These are phyloP conservation scores for Poa pratensis DNA, from an alignment of 176 grass and related monocot genomes.

Conservation along the genomic window DNA sequence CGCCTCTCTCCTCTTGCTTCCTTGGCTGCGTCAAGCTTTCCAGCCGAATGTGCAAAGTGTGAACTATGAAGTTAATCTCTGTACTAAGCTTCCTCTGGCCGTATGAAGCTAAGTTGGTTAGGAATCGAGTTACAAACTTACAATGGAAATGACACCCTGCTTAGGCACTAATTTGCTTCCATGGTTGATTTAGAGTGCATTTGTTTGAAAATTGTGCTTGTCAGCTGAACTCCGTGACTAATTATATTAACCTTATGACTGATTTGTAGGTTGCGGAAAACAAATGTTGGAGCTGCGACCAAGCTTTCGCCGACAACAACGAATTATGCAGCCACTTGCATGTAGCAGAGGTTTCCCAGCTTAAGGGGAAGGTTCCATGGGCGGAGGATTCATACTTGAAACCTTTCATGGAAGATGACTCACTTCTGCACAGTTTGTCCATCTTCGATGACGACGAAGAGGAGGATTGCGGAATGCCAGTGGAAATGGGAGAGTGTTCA, in stretches of 20 bases:
- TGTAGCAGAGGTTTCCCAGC: constrained; percentile 32
- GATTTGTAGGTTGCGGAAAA: constrained; percentile 75
- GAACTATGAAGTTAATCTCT: not conserved
- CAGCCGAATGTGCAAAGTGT: not conserved
- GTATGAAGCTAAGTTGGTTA: not conserved
- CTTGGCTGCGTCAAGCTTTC: not conserved
- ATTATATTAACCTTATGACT: not conserved
- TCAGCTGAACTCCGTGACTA: not conserved
- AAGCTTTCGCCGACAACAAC: constrained; percentile 45
- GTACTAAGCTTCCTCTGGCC: not conserved
- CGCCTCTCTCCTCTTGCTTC: not conserved
- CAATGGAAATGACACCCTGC: not conserved
- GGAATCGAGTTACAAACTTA: not conserved
- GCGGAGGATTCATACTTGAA: constrained; percentile 73
- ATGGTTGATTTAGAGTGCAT: constrained; percentile 13
- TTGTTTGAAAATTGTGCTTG: constrained; percentile 8
- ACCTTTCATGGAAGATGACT: constrained; percentile 79
- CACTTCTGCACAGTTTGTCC: constrained; percentile 80
- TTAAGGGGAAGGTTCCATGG: constrained; percentile 63
- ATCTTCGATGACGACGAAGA: constrained; percentile 60
- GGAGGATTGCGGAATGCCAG: constrained; percentile 38
- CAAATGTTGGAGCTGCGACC: constrained; percentile 68
- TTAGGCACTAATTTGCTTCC: constrained; percentile 9
- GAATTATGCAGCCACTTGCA: constrained; percentile 57
- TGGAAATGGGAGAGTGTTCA: constrained; percentile 50